These are phyloP conservation scores for Trametes punicea DNA, from an alignment of 768 basidiomycete genomes.

Conservation along the genomic window DNA sequence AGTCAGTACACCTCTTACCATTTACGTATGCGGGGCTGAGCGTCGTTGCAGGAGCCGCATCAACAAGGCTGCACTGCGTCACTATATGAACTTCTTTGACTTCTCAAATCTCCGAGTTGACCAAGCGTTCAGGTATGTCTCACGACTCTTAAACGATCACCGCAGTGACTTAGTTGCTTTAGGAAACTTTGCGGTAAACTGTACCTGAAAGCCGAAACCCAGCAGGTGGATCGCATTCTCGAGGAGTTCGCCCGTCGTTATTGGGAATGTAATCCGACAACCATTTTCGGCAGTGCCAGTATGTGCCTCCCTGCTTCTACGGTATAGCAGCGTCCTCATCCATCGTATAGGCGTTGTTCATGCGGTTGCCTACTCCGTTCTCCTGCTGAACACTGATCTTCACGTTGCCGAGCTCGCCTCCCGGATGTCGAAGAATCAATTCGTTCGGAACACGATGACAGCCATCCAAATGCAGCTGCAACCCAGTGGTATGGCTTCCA, in stretches of 20 bases:
- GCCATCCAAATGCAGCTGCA: conserved; percentile 80
- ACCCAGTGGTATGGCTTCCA: conserved; percentile 50
- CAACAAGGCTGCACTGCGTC: conserved; percentile 69
- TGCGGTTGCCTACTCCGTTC: conserved; percentile 86
- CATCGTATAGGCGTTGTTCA: conserved; percentile 80
- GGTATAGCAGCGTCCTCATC: conserved; percentile 6
- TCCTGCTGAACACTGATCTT: conserved; percentile 94
- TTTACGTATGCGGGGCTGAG: not conserved
- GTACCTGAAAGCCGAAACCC: conserved; percentile 92
- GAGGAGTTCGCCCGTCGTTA: conserved; percentile 89
- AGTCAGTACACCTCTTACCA: conserved; percentile 52
- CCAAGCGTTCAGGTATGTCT: conserved; percentile 77
- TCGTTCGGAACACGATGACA: conserved; percentile 86
- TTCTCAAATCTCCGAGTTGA: conserved; percentile 81
- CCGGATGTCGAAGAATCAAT: conserved; percentile 90
- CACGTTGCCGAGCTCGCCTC: conserved; percentile 88
- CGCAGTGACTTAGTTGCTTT: not conserved
- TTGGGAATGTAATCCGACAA: conserved; percentile 84
- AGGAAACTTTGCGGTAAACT: conserved; percentile 90
- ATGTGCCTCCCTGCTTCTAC: conserved; percentile 31
- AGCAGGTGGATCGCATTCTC: conserved; percentile 95
- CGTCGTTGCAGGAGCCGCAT: conserved; percentile 55
- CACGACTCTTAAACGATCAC: too few relatives aligned
- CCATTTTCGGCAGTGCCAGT: conserved; percentile 85
- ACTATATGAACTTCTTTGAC: conserved; percentile 89